Conservation (phyloP, 2,329 filamentous ascomycete genomes). For the Fusarium sororula region DNA sequence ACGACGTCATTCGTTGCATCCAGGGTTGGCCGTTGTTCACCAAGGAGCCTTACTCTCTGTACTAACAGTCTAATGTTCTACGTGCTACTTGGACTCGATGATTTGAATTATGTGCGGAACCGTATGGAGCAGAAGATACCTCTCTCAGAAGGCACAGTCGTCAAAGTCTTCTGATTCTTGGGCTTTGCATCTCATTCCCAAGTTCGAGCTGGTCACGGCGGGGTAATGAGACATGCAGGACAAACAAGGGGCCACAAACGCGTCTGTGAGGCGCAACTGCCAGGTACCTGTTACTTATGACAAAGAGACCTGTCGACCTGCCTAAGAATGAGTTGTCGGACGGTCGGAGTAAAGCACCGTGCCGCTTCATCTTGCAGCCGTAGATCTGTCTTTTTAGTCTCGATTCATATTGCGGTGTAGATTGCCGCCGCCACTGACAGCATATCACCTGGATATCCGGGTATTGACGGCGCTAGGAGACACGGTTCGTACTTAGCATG, state of each 20-base stretch:
- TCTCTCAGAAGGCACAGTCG: no score
- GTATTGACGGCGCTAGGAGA: background rate
- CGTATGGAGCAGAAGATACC: accelerated
- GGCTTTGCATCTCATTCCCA: background rate
- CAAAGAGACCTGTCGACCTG: accelerated
- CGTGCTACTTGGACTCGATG: accelerated
- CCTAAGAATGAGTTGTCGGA: background rate
- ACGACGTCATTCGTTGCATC: background rate
- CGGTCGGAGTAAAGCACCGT: background rate
- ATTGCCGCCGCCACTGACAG: background rate
- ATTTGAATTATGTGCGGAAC: accelerated
- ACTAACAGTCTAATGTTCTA: background rate
- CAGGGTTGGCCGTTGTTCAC: accelerated
- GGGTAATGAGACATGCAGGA: background rate
- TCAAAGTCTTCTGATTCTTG: background rate
- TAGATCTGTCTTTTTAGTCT: background rate
- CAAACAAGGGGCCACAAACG: background rate
- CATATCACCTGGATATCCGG: accelerated
- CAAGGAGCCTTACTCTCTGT: accelerated
- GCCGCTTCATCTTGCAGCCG: background rate
- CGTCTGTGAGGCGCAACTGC: background rate
- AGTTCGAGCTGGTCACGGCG: background rate
- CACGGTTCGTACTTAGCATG: accelerated
- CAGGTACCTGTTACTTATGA: background rate
- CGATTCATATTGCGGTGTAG: background rate